phyloP scores from a whole-genome alignment of 2,329 filamentous ascomycete species.

The Aspergillus calidoustus region DNA sequence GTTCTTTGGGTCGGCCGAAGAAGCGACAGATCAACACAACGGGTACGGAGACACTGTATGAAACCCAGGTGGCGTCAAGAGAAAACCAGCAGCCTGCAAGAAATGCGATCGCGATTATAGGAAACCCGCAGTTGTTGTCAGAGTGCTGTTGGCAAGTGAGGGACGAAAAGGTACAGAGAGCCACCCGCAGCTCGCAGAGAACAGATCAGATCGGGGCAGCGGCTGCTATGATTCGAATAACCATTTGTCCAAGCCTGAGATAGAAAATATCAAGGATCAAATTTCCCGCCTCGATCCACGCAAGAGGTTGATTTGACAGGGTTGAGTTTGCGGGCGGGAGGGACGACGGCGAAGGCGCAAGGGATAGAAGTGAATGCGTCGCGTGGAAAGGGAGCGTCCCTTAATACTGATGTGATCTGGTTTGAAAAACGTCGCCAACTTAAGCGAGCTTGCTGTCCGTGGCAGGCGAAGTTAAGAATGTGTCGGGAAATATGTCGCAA shows the following conservation, averaged over 20 bases:
- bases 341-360: slow-evolving; percentile 36
- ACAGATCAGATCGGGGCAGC: slow-evolving; percentile 35
- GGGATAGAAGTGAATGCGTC: slow-evolving; percentile 35
- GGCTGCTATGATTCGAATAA: slow-evolving; percentile 26
- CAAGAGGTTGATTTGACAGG: slow-evolving; percentile 24
- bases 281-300: slow-evolving; percentile 17
- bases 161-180: slow-evolving; percentile 26
- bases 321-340: slow-evolving; percentile 27
- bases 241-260: slow-evolving; percentile 24
- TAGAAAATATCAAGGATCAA: slow-evolving; percentile 22
- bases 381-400: slow-evolving; percentile 34
- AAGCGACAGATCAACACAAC: slow-evolving; percentile 12
- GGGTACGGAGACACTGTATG: slow-evolving; percentile 17
- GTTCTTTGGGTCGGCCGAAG: slow-evolving; percentile 21
- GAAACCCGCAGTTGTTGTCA: slow-evolving; percentile 18
- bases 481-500: slow-evolving; percentile 1
- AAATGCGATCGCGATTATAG: slow-evolving; percentile 26
- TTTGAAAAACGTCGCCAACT: neutral
- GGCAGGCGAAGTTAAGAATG: slow-evolving; percentile 10
- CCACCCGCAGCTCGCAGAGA: slow-evolving; percentile 28
- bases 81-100: slow-evolving; percentile 22
- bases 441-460: slow-evolving; percentile 10
- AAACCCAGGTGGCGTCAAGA: slow-evolving; percentile 23
- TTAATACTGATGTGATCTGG: neutral
- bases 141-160: slow-evolving; percentile 7